phyloP scores from a whole-genome alignment of 2,329 filamentous ascomycete species.

The Graphium sp. region DNA sequence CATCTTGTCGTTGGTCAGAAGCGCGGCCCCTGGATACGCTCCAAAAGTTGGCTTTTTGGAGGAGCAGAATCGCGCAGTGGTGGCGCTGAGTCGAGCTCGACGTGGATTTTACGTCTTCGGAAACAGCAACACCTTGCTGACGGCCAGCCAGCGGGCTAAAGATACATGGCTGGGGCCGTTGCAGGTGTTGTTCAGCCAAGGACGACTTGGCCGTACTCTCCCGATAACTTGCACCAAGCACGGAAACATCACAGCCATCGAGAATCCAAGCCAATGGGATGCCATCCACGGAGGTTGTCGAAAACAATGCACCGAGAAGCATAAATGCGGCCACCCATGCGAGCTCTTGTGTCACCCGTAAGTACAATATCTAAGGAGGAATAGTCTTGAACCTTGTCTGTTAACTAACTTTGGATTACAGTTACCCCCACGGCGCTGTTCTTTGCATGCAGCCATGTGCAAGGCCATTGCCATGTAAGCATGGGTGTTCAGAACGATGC shows the following conservation, averaged over 20 bases:
- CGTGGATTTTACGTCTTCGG: conserved; percentile 77
- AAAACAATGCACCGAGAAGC: neutral
- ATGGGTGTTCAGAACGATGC: conserved; percentile 2
- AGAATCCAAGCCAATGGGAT: conserved; percentile 34
- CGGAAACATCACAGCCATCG: conserved; percentile 28
- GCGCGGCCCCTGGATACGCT: conserved; percentile 26
- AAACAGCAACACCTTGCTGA: conserved; percentile 38
- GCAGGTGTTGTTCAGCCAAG: conserved; percentile 5
- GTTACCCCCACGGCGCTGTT: conserved; percentile 1
- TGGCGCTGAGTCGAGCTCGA: conserved; percentile 51
- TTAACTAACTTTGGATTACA: too few relatives aligned
- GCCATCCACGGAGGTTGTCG: conserved; percentile 7
- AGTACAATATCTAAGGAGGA: too few relatives aligned
- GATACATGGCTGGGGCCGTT: conserved; percentile 16
- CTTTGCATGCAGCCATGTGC: conserved; percentile 1
- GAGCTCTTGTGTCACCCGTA: conserved; percentile 4
- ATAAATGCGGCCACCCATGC: conserved; percentile 5
- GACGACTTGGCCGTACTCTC: conserved; percentile 37
- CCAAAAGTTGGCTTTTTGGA: conserved; percentile 54
- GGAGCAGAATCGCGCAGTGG: conserved; percentile 40
- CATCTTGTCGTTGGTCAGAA: conserved; percentile 65
- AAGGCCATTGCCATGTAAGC: conserved; percentile 2
- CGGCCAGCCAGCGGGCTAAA: conserved; percentile 22
- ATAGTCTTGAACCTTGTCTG: too few relatives aligned
- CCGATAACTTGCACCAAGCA: conserved; percentile 51